Percentiles rank a stretch among this genome's conserved stretches.
phyloP scores from a whole-genome alignment of 306 rosid species.

The Lagenaria siceraria region DNA sequence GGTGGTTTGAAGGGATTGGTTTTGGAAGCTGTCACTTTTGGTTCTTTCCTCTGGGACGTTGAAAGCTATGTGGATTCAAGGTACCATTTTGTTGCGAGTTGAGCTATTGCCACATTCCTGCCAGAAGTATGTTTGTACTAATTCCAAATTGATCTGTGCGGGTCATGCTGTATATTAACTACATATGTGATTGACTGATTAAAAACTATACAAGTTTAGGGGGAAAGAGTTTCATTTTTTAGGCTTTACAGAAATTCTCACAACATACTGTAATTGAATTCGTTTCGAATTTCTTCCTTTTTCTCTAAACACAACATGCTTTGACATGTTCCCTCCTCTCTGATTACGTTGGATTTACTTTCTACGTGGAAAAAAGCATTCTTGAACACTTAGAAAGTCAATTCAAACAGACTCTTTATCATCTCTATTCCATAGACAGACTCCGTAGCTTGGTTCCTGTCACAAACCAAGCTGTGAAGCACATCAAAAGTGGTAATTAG shows the following conservation, averaged over 20 bases:
- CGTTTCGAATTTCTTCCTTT: not conserved
- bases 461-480: not conserved
- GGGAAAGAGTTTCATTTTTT: not conserved
- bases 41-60: conserved; percentile 90
- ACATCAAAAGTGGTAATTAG: not conserved
- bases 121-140: not conserved
- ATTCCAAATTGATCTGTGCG: not conserved
- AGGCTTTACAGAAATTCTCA: not conserved
- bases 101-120: not conserved
- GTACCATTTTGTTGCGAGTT: conserved; percentile 71
- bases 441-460: not conserved
- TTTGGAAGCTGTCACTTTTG: conserved; percentile 83
- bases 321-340: no score
- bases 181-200: not conserved
- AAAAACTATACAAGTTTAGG: not conserved
- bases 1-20: conserved; percentile 72
- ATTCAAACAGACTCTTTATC: not conserved
- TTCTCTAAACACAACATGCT: not conserved
- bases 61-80: conserved; percentile 84
- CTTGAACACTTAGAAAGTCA: no score
- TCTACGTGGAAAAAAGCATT: no score
- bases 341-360: not conserved
- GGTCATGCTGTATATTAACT: conserved; percentile 3
- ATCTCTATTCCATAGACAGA: not conserved
- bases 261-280: not conserved